Base-by-base conservation (phyloP, 2,329 filamentous ascomycete species). In the Scytalidium lignicola region DNA sequence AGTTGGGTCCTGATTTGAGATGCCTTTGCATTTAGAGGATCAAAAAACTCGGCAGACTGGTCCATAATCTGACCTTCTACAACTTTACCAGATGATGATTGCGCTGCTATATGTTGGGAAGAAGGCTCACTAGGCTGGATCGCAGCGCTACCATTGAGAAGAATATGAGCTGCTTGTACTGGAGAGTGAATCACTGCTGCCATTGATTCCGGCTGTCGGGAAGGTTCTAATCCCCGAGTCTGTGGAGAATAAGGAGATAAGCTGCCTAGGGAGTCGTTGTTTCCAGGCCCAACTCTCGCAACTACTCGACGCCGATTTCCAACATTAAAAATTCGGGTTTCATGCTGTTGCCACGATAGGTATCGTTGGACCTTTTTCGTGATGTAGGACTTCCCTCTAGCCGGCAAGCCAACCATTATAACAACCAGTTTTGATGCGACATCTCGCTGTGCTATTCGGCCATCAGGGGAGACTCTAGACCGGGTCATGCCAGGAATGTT, bases 361-460 rank as follows among this genome's bases (percentile, higher is more conserved):
- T 97, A 99, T 53, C 93, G 82, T 51, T 93, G 88, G 55, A 99
- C 80, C 73, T 99, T 99, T 75, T 97, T 97, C 53, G 93, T 97
- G 62, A 99, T 95, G 70, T 99, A 99, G 48, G 91, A 96, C 73
- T 99, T 99, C 65, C 93, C 93, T 62, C 93, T 79, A 9, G 93
- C 93, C 2, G 93, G 93, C 60, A 99, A 73, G 55, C 93, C 93
- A 52, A 99, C 93, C 93, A 99, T 99, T 66, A 99, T 84, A 62
- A 99, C 95, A 64, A 97, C 90, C 54, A 99, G 76, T 75, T 99
- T 99, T 39, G 93, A 88, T 44, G 91, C 93, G 44, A 99, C 88
- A 77, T 99, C 93, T 63, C 92, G 81, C 64, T 92, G 85, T 48
- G 93, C 86, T 59, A 99, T 99, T 61, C 89, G 84, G 58, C 93